Base-by-base conservation (phyloP, 2,329 filamentous ascomycete species). In the Cladosporium cucumerinum region DNA sequence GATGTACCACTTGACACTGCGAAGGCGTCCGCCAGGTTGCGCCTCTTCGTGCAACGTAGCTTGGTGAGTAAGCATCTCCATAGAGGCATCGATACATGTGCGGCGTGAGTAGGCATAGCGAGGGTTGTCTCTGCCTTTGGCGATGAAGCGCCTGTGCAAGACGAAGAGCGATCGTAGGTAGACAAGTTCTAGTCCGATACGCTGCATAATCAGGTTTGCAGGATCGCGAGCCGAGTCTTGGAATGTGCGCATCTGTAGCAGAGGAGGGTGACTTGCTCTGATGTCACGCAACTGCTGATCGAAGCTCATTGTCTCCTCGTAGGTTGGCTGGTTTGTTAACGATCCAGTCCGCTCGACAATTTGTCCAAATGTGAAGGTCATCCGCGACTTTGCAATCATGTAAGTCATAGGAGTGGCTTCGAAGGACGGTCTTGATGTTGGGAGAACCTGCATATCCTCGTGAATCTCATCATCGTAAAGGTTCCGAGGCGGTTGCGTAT, bases 81-180 rank as follows among this genome's bases (percentile, higher is more conserved):
- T 84, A 0, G 93, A 92, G 1, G 93, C 91, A 72, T 97, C 92
- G 48, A 98, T 89, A 68, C 92, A 95, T 25, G 88, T 89, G 48
- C 89, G 87, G 32, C 94, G 86, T 2, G 93, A 97, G 73, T 95
- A 92, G 10, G 88, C 86, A 73, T 96, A 98, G 10, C 93, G 86
- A 11, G 90, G 82, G 71, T 94, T 95, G 66, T 90, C 86, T 57
- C 90, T 84, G 5, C 93, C 91, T 66, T 88, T 86, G n/a, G 86
- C 82, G 65, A 97, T 84, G 75, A 95, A 97, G 68, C 93, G 93
- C 59, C 93, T 86, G 76, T 99, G 95, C 46, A 99, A 84, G 25
- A 97, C 86, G 72, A 92, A 96, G 71, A 96, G 85, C 21, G 93
- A 90, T 78, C 96, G 97, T 68, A 96, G 88, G 74, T 93, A 96